Evolutionary conservation across 495 filamentous ascomycete species (phyloP).

Genomic region (Patellaria atrata): DNA sequence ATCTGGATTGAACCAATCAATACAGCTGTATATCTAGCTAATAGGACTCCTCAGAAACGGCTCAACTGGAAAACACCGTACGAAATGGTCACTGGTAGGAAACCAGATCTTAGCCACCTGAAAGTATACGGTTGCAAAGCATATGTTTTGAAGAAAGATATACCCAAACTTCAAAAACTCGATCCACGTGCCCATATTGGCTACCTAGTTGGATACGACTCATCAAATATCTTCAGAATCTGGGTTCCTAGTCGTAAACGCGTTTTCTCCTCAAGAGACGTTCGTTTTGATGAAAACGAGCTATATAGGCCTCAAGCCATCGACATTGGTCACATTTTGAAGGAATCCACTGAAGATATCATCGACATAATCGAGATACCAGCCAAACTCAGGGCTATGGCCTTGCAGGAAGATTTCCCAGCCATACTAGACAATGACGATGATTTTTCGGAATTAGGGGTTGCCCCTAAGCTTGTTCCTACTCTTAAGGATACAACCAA

Average conservation of each 20-base stretch:
- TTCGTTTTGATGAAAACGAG: conserved; percentile 2
- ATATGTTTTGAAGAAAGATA: conserved; percentile 1
- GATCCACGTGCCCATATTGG: conserved; percentile 6
- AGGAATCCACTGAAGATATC: conserved; percentile 1
- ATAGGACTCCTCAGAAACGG: conserved; percentile 8
- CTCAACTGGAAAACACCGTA: conserved; percentile 11
- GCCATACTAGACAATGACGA: no score
- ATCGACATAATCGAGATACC: not conserved
- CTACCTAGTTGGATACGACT: conserved; percentile 10
- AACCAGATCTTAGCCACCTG: conserved; percentile 7
- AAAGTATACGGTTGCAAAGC: conserved; percentile 3
- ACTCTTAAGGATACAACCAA: no score
- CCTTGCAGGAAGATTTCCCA: no score
- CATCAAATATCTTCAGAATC: conserved; percentile 11
- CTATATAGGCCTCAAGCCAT: conserved; percentile 1
- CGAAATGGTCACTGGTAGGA: conserved; percentile 1
- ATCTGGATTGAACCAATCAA: conserved; percentile 3
- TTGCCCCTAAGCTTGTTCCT: no score
- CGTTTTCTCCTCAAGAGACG: conserved; percentile 8
- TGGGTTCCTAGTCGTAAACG: conserved; percentile 7
- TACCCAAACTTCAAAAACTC: conserved; percentile 5
- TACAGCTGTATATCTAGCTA: conserved; percentile 9
- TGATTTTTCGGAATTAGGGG: no score
- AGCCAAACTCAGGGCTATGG: no score
- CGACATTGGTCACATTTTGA: no score